Conservation (phyloP, 2,329 filamentous ascomycete genomes). For the Paradendryphiella salina region DNA sequence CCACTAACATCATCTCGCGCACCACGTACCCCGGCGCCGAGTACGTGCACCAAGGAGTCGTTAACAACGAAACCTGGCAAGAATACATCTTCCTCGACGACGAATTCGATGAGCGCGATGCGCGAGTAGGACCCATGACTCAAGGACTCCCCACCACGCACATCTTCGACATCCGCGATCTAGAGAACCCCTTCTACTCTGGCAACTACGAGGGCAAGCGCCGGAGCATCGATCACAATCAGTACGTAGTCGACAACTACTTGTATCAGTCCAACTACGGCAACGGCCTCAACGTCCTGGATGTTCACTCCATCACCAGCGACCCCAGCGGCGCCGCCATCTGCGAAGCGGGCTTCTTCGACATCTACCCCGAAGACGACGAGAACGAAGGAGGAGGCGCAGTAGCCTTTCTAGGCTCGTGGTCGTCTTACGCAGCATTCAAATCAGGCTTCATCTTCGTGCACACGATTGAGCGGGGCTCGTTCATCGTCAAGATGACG, state of each 20-base stretch:
- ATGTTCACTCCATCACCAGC: slow-evolving; percentile 44
- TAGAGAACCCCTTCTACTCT: slow-evolving; percentile 41
- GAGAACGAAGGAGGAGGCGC: slow-evolving; percentile 39
- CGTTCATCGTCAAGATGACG: slow-evolving; percentile 39
- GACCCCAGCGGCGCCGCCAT: slow-evolving; percentile 44
- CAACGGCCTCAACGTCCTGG: slow-evolving; percentile 44
- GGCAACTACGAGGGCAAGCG: slow-evolving; percentile 46
- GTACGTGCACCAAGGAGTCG: slow-evolving; percentile 59
- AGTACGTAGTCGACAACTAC: slow-evolving; percentile 47
- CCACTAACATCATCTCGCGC: slow-evolving; percentile 53
- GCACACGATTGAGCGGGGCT: slow-evolving; percentile 44
- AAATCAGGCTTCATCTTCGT: slow-evolving; percentile 42
- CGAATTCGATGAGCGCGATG: slow-evolving; percentile 39
- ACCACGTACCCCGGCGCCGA: slow-evolving; percentile 57
- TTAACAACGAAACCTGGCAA: slow-evolving; percentile 32
- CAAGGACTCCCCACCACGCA: slow-evolving; percentile 37
- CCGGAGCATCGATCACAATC: slow-evolving; percentile 50
- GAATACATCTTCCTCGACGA: slow-evolving; percentile 39
- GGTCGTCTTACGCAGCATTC: slow-evolving; percentile 46
- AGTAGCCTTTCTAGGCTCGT: slow-evolving; percentile 47
- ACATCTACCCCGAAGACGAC: slow-evolving; percentile 49
- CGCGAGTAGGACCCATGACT: slow-evolving; percentile 34
- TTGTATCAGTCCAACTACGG: slow-evolving; percentile 49
- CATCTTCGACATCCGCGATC: slow-evolving; percentile 40
- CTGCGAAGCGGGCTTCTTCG: slow-evolving; percentile 48